Conservation (phyloP, 1,284 basidiomycete genomes). For the Tremellales sp. region DNA sequence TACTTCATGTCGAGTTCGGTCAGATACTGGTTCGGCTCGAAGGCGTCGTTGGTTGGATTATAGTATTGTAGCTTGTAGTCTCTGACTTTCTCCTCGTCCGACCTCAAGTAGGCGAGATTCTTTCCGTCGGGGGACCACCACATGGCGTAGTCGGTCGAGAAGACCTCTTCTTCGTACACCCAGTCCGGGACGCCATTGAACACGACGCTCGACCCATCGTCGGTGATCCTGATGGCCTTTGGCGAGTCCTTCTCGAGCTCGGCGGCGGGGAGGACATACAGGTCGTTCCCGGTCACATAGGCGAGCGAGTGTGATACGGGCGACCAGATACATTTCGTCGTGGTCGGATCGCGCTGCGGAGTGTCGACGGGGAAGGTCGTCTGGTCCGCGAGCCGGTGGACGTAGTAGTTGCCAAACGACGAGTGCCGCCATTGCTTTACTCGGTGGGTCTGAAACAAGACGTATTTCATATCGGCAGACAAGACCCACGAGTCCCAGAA, state of each 20-base stretch:
- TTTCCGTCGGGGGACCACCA: constrained; percentile 88
- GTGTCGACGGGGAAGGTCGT: constrained; percentile 66
- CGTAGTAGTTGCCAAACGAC: constrained; percentile 79
- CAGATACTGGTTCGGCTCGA: constrained; percentile 74
- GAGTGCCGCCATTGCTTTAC: constrained; percentile 92
- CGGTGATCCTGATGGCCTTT: constrained; percentile 65
- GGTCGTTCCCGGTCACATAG: constrained; percentile 74
- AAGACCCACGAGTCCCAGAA: constrained; percentile 65
- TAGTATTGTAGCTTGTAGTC: constrained; percentile 86
- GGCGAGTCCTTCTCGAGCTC: constrained; percentile 22
- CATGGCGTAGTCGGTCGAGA: constrained; percentile 65
- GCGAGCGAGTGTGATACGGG: constrained; percentile 75
- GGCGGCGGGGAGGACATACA: constrained; percentile 65
- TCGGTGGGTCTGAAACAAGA: constrained; percentile 71
- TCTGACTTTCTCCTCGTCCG: constrained; percentile 83
- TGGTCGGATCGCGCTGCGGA: constrained; percentile 58
- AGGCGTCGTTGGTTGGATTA: constrained; percentile 69
- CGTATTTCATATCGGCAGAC: constrained; percentile 80
- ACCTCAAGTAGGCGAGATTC: constrained; percentile 76
- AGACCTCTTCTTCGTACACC: constrained; percentile 95
- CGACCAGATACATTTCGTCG: constrained; percentile 78
- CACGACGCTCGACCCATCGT: constrained; percentile 71
- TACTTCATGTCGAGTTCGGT: constrained; percentile 72
- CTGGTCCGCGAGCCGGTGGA: constrained; percentile 63
- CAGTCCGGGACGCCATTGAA: constrained; percentile 96